phyloP scores from a whole-genome alignment of 345 rosid genomes.

The Brassica incana region DNA sequence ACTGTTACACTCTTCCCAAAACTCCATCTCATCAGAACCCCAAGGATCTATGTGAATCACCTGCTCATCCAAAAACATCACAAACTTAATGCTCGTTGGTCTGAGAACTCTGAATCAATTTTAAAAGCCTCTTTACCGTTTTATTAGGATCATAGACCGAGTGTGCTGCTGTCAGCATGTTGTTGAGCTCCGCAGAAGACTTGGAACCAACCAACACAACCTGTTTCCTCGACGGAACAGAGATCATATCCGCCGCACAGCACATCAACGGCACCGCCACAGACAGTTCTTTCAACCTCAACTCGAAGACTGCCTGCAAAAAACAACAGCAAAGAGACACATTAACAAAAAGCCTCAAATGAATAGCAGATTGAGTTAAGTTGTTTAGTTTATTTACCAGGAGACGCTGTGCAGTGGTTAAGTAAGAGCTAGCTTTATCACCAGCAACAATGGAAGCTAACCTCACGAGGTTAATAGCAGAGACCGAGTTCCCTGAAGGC shows the following conservation, averaged over 20 bases:
- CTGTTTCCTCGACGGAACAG: slow-evolving; percentile 60
- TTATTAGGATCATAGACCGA: slow-evolving; percentile 70
- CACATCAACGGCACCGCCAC: slow-evolving; percentile 94
- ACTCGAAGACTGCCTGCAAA: slow-evolving; percentile 77
- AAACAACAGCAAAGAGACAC: slow-evolving; percentile 2
- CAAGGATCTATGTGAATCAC: slow-evolving; percentile 77
- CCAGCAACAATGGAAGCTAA: slow-evolving; percentile 69
- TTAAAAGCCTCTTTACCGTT: slow-evolving; percentile 47
- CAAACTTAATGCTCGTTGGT: not conserved
- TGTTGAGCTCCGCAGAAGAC: slow-evolving; percentile 50
- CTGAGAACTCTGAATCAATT: not conserved
- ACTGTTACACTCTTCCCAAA: slow-evolving; percentile 67
- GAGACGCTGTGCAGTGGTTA: slow-evolving; percentile 69
- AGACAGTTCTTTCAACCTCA: slow-evolving; percentile 72
- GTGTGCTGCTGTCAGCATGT: slow-evolving; percentile 79
- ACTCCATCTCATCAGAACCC: slow-evolving; percentile 58
- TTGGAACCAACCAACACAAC: slow-evolving; percentile 68
- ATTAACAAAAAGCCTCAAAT: not conserved
- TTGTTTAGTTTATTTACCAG: slow-evolving; percentile 48
- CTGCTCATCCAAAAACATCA: slow-evolving; percentile 39
- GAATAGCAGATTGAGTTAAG: not conserved
- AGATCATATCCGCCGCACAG: slow-evolving; percentile 75
- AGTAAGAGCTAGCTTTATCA: slow-evolving; percentile 53
- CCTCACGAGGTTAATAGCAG: slow-evolving; percentile 80
- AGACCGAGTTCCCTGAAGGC: slow-evolving; percentile 92